Evolutionary conservation across 2,329 filamentous ascomycete genomes (phyloP).

Genomic region (Davidsoniella eucalypti): DNA sequence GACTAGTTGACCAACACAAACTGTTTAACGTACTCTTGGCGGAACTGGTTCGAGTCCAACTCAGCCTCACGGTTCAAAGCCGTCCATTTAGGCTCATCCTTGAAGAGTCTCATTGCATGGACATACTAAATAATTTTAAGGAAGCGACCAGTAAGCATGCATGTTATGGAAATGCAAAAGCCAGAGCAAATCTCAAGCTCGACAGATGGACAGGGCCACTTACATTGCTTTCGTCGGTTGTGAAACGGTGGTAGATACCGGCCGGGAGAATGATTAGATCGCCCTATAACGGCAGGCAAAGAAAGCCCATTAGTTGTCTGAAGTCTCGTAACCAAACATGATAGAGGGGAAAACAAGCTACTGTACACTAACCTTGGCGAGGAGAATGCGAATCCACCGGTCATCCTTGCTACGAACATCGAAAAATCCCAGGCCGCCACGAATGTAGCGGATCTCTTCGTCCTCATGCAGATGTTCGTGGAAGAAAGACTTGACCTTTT

Average conservation of each 20-base stretch:
- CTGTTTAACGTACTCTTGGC: conserved; percentile 54
- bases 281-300: conserved; percentile 22
- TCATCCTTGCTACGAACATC: conserved; percentile 74
- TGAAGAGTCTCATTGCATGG: conserved; percentile 90
- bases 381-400: conserved; percentile 71
- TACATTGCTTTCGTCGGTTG: conserved; percentile 81
- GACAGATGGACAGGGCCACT: conserved; percentile 23
- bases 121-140: conserved; percentile 49
- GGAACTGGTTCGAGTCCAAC: conserved; percentile 61
- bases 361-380: conserved; percentile 47
- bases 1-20: conserved; percentile 9
- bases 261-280: conserved; percentile 88
- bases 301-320: background rate
- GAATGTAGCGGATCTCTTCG: conserved; percentile 92
- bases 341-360: background rate
- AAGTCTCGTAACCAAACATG: background rate
- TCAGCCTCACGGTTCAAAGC: conserved; percentile 67
- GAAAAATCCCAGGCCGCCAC: conserved; percentile 79
- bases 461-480: conserved; percentile 93
- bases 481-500: conserved; percentile 90
- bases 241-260: conserved; percentile 96
- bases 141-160: no score
- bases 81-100: conserved; percentile 98
- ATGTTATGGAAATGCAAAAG: background rate
- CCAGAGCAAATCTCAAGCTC: conserved; percentile 2